phyloP scores from a whole-genome alignment of 73 alveolate species.

The Paramecium sonneborni region DNA sequence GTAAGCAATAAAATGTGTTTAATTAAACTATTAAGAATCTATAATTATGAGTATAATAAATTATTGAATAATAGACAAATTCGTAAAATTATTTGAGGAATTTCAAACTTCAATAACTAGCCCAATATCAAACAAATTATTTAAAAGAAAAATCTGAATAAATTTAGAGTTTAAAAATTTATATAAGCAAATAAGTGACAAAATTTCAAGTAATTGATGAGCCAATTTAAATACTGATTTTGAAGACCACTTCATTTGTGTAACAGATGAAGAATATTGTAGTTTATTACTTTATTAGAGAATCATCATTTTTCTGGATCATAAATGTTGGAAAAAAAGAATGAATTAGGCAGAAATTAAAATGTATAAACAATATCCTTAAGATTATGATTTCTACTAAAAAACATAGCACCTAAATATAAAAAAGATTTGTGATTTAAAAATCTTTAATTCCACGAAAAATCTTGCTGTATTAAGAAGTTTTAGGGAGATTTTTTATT shows the following conservation, averaged over 20 bases:
- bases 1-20: too few relatives aligned
- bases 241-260: constrained; percentile 49
- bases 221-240: neutral
- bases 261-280: constrained; percentile 64
- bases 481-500: constrained; percentile 85
- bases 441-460: constrained; percentile 82
- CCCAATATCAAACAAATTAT: neutral
- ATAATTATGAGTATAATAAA: too few relatives aligned
- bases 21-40: too few relatives aligned
- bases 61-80: too few relatives aligned
- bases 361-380: constrained; percentile 75
- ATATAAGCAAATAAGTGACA: neutral
- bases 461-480: constrained; percentile 86
- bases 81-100: too few relatives aligned
- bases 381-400: constrained; percentile 84
- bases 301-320: constrained; percentile 82
- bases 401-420: constrained; percentile 76
- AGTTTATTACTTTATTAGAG: constrained; percentile 63
- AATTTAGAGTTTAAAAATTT: neutral
- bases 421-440: constrained; percentile 77
- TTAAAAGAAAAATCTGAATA: neutral
- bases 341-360: constrained; percentile 71
- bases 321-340: constrained; percentile 73
- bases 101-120: neutral
- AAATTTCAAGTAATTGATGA: neutral